Base-by-base conservation (phyloP, 1,139 yeast species). In the Yamadazyma diospyri region DNA sequence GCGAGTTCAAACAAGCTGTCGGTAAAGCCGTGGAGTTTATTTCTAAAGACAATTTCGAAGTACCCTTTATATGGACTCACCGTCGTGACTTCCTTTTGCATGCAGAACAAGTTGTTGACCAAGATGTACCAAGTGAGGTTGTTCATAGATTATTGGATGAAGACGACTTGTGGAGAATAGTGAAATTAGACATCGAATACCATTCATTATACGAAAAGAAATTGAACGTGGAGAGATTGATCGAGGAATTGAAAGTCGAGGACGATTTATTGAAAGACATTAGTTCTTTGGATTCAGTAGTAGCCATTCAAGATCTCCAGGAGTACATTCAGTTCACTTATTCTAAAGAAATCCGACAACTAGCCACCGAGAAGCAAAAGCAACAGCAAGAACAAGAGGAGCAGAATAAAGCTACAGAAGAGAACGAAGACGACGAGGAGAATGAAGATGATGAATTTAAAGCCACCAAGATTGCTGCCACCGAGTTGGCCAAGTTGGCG, bases 21-120 rank as follows among this genome's bases (percentile, higher is more conserved):
- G 76, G 78, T 17, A 78, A 82, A 44, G 89, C 84, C 1, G 78
- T 92, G 25, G 88, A 77, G 43, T 88, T 88, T 50, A 65, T 92
- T 23, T 72, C 88, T 9, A 79, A 77, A 45, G 95, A 88, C 33
- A 71, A 81, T 35, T 72, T 82, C 42, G 99, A 92, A 54, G 95
- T 92, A 4, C 97, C 98, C n/a, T 86, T 88, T 52, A 88, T 92
- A 40, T 89, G 95, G 86, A 82, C 89, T 23, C 95, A 88, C 52
- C 84, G 97, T 55, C 83, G 94, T 57, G 97, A 92, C 57, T 88
- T 84, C 53, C 68, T 87, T 23, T 65, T 83, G 34, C 67, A 68
- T 45, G 73, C 85, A 9, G 81, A 76, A 47, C 81, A 76, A 35
- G 44, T 46, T 19, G 65, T 62, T 30, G 74, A 75, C 6, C 76